Evolutionary conservation across 1,284 basidiomycete species (phyloP).

Genomic region (Sphagnurus paluster): DNA sequence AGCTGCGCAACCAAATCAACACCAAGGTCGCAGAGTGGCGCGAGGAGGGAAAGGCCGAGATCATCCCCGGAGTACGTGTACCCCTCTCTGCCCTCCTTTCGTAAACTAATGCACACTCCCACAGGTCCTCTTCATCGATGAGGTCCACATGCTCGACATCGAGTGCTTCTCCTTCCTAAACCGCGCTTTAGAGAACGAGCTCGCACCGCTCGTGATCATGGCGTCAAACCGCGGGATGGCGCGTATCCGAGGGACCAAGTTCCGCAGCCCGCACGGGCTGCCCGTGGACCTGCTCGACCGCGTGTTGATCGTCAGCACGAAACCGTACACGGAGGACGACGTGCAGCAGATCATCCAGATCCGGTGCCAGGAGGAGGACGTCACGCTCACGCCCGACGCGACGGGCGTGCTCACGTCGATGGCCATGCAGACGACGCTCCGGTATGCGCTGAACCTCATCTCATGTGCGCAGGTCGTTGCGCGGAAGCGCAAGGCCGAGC

Average conservation of each 20-base stretch:
- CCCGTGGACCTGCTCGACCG: constrained; percentile 95
- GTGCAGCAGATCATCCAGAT: constrained; percentile 93
- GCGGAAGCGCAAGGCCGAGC: constrained; percentile 73
- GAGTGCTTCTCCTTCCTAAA: constrained; percentile 99
- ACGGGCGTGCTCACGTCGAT: constrained; percentile 81
- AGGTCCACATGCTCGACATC: constrained; percentile 99
- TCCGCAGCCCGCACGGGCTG: constrained; percentile 92
- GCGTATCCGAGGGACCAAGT: constrained; percentile 93
- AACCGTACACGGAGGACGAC: constrained; percentile 84
- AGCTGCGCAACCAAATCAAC: constrained; percentile 95
- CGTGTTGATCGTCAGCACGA: constrained; percentile 93
- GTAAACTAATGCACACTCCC: background rate
- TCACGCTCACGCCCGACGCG: constrained; percentile 78
- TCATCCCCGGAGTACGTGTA: constrained; percentile 87
- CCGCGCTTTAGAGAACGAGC: constrained; percentile 90
- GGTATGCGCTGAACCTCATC: constrained; percentile 92
- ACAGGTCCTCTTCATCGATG: constrained; percentile 89
- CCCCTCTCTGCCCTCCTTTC: constrained; percentile 8
- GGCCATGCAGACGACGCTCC: constrained; percentile 83
- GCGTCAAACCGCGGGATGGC: constrained; percentile 96
- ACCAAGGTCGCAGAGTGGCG: constrained; percentile 97
- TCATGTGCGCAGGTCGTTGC: constrained; percentile 87
- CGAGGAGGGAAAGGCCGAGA: constrained; percentile 98
- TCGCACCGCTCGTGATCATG: constrained; percentile 97
- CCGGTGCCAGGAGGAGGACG: constrained; percentile 96